A percentile compares a stretch with the other conserved stretches of the same genome.
Evolutionary conservation across 495 filamentous ascomycete genomes (phyloP).

Genomic region (Penicillium cosmopolitanum): DNA sequence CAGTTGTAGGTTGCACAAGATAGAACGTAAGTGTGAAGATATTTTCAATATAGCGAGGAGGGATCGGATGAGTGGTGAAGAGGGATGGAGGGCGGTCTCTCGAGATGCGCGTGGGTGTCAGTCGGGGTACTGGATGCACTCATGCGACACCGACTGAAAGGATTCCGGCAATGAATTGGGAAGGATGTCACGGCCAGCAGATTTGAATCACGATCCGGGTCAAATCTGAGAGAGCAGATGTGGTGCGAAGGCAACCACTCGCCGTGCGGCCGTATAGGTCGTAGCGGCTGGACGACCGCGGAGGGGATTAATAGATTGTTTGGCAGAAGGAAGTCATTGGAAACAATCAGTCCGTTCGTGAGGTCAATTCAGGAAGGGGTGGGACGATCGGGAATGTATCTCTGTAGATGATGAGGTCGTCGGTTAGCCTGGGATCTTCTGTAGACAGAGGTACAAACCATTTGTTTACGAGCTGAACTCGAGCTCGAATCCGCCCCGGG

Average conservation of each 20-base stretch:
- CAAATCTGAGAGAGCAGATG: background rate
- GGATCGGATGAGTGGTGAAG: background rate
- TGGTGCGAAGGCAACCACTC: background rate
- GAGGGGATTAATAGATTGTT: background rate
- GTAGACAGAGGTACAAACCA: background rate
- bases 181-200: no score
- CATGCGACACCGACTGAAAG: background rate
- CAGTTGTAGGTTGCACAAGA: no score
- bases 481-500: background rate
- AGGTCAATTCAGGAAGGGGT: background rate
- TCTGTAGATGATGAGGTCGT: background rate
- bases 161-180: no score
- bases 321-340: background rate
- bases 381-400: background rate
- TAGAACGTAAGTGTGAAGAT: background rate
- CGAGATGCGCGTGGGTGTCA: background rate
- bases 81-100: background rate
- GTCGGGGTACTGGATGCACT: background rate
- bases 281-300: conserved; percentile 3
- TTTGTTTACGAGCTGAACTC: conserved; percentile 1
- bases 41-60: background rate
- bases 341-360: background rate
- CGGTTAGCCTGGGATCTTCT: conserved; percentile 1
- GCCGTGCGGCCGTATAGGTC: background rate
- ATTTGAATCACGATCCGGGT: no score